phyloP scores from a whole-genome alignment of 108 stramenopile species.

The Asterionellopsis glacialis region DNA sequence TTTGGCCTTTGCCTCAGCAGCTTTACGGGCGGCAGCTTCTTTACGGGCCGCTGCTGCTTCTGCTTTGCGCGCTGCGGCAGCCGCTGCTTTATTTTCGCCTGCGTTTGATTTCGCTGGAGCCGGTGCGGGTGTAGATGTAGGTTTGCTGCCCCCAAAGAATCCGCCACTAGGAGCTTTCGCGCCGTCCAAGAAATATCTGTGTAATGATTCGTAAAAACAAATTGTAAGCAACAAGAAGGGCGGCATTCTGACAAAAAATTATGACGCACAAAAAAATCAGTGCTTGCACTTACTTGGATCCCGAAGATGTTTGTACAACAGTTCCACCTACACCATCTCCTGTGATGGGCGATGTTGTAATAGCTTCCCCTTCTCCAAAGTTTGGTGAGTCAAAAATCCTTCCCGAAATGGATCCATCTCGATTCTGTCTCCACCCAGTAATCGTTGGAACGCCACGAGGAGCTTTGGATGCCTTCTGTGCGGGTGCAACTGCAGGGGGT shows the following conservation, averaged over 20 bases:
- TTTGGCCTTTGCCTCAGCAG: background rate
- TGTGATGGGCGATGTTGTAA: slow-evolving; percentile 58
- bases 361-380: slow-evolving; percentile 43
- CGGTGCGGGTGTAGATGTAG: background rate
- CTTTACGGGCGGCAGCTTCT: background rate
- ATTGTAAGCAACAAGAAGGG: background rate
- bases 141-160: background rate
- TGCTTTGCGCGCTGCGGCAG: slow-evolving; percentile 15
- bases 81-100: slow-evolving; percentile 19
- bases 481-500: background rate
- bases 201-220: background rate
- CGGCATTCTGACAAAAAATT: background rate
- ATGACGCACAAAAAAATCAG: background rate
- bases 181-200: slow-evolving; percentile 33
- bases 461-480: slow-evolving; percentile 11
- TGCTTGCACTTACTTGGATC: slow-evolving; percentile 3
- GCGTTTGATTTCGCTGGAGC: too few relatives aligned
- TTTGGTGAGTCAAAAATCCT: slow-evolving; percentile 43
- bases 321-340: background rate
- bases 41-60: slow-evolving; percentile 13
- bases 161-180: background rate
- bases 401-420: slow-evolving; percentile 61
- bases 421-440: slow-evolving; percentile 42
- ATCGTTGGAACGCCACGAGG: slow-evolving; percentile 33
- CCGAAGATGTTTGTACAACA: slow-evolving; percentile 4